phyloP scores from a whole-genome alignment of 305 asterid genomes.

The Plantago coronopus region DNA sequence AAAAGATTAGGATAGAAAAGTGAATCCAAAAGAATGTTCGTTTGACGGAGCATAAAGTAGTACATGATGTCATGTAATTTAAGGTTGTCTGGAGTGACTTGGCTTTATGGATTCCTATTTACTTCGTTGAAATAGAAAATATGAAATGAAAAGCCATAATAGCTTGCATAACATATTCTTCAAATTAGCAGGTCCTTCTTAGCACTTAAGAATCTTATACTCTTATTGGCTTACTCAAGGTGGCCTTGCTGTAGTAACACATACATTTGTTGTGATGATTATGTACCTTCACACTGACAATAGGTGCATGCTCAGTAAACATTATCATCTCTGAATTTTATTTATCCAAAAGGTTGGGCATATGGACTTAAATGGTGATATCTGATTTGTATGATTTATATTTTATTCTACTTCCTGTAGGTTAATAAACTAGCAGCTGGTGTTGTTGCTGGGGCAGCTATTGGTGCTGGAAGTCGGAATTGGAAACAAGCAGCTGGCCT shows the following conservation, averaged over 20 bases:
- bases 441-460: conserved; percentile 69
- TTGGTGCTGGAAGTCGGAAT: conserved; percentile 66
- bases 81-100: not conserved
- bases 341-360: conserved; percentile 3
- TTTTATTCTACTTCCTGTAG: conserved; percentile 30
- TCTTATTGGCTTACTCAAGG: too few species aligned
- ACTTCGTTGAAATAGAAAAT: not conserved
- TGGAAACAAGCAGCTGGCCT: conserved; percentile 81
- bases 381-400: conserved; percentile 5
- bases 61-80: not conserved
- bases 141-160: not conserved
- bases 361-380: not conserved
- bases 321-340: conserved; percentile 4
- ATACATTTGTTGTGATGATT: not conserved
- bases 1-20: too few species aligned
- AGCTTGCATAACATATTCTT: too few species aligned
- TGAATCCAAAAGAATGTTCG: too few species aligned
- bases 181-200: too few species aligned
- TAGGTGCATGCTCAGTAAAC: conserved; percentile 1
- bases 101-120: not conserved
- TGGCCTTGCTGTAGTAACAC: not conserved
- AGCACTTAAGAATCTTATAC: too few species aligned
- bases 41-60: not conserved
- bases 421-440: conserved; percentile 70
- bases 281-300: not conserved